Evolutionary conservation across 2,329 filamentous ascomycete genomes (phyloP), one percentile per base, ranked within the genome.

Genomic region (Bimuria novae-zelandiae): DNA sequence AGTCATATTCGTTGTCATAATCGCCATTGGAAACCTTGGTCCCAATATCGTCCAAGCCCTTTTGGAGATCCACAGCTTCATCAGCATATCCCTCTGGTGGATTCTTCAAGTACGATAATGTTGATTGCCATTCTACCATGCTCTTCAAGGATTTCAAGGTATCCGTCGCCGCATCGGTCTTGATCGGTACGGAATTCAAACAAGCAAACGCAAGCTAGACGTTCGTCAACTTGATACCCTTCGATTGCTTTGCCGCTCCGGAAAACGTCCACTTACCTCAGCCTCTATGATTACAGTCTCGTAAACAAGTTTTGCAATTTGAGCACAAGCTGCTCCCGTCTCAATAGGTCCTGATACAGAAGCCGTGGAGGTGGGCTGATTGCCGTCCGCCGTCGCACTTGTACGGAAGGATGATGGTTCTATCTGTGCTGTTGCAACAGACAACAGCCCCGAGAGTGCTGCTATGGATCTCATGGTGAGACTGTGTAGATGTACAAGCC

Each of bases 1-100:
- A 75, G 35, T 76, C 75, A 48, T 71, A 77, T 51, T 77, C 75
- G 43, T 74, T 76, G 5, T 55, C 57, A 47, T 77, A 78, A 3
- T 52, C 52, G 3, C 63, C 65, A 14, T 60, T 57, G 1, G 62
- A 52, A 2, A 77, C 63, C 30, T 69, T 70, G 3, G 56, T 60
- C 14, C 52, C 54, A 19, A 78, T 72, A 7, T 71, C 61, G 5
- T 76, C 67, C 16, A 77, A 50, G 0, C 72, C 74, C 7, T 56
- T 66, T 4, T 73, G 41, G 5, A 79, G 47, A 44, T 78, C 76
- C 3, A 77, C 70, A 10, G 63, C 57, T 29, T 73, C 71, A 33
- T 76, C 74, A 7, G 68, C 59, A 49, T 67, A 75, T 17, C 71
- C 71, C 33, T 65, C 44, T 2, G 72, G 74, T 5, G 75, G 74